Conservation (phyloP, 352 stramenopile genomes). For the Phytophthora cajani region DNA sequence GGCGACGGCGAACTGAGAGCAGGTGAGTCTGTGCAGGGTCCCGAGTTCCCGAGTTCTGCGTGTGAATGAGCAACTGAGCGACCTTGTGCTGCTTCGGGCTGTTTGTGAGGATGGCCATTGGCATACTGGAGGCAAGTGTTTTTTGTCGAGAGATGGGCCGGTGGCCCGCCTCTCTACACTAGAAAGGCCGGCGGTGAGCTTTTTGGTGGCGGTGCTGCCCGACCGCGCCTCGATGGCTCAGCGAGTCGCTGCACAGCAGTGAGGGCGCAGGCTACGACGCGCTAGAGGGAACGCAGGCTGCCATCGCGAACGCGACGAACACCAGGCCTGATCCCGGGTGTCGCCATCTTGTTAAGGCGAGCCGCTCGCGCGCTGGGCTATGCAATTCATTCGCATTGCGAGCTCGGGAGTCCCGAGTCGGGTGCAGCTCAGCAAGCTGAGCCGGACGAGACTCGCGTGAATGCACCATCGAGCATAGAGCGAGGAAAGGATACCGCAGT, state of each 20-base stretch:
- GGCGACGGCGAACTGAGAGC: not conserved
- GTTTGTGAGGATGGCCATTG: slow-evolving; percentile 8
- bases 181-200: slow-evolving; percentile 19
- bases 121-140: slow-evolving; percentile 21
- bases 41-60: not conserved
- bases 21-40: not conserved
- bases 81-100: slow-evolving; percentile 2
- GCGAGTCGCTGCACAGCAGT: not conserved
- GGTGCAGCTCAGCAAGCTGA: not conserved
- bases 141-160: slow-evolving; percentile 9
- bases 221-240: not conserved
- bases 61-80: slow-evolving; percentile 1
- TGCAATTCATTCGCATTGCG: slow-evolving; percentile 4
- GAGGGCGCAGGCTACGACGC: not conserved
- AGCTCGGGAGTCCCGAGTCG: too few relatives aligned
- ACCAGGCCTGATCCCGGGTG: not conserved
- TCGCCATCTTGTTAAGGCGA: slow-evolving; percentile 18
- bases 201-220: not conserved
- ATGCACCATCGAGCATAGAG: slow-evolving; percentile 4
- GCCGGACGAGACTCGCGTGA: not conserved
- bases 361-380: slow-evolving; percentile 26
- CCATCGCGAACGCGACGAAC: not conserved
- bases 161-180: slow-evolving; percentile 16
- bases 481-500: not conserved
- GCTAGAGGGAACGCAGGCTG: not conserved